Percentiles rank a stretch among this genome's conserved stretches.
These are phyloP conservation scores for Malus sieversii DNA, from an alignment of 306 rosid species.

Conservation along the genomic window DNA sequence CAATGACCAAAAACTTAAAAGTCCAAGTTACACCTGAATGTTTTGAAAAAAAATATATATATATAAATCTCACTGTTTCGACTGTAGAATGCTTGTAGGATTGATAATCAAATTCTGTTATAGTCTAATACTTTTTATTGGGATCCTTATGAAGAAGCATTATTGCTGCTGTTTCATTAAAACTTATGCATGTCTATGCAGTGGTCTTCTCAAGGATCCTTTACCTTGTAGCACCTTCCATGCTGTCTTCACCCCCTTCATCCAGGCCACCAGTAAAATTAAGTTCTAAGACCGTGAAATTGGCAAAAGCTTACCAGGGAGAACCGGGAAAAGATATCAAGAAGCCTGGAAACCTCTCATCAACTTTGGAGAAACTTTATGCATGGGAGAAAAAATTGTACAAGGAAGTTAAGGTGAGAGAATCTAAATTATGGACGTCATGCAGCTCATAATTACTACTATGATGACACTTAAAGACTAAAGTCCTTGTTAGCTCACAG, in stretches of 20 bases:
- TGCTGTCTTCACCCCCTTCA: constrained; percentile 39
- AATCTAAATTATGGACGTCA: not conserved
- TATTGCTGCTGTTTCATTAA: not conserved
- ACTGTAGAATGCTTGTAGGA: not conserved
- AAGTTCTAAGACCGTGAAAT: constrained; percentile 51
- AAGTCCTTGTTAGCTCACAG: not conserved
- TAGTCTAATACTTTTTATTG: not conserved
- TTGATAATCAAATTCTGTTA: not conserved
- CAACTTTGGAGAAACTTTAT: constrained; percentile 79
- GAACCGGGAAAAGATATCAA: constrained; percentile 49
- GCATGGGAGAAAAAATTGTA: constrained; percentile 91
- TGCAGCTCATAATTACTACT: not conserved
- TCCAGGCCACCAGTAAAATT: constrained; percentile 27
- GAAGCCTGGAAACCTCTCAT: constrained; percentile 62
- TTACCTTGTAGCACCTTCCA: constrained; percentile 53
- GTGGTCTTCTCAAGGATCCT: constrained; percentile 61
- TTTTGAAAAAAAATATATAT: not conserved
- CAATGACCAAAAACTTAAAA: not conserved
- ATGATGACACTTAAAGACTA: not conserved
- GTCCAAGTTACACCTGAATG: not conserved
- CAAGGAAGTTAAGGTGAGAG: constrained; percentile 90
- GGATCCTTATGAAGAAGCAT: not conserved
- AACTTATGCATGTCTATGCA: constrained; percentile 35
- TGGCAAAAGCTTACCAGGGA: constrained; percentile 58
- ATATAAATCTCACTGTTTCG: not conserved